Evolutionary conservation across 2,329 filamentous ascomycete genomes (phyloP).

Genomic region (Tolypocladium amazonense): DNA sequence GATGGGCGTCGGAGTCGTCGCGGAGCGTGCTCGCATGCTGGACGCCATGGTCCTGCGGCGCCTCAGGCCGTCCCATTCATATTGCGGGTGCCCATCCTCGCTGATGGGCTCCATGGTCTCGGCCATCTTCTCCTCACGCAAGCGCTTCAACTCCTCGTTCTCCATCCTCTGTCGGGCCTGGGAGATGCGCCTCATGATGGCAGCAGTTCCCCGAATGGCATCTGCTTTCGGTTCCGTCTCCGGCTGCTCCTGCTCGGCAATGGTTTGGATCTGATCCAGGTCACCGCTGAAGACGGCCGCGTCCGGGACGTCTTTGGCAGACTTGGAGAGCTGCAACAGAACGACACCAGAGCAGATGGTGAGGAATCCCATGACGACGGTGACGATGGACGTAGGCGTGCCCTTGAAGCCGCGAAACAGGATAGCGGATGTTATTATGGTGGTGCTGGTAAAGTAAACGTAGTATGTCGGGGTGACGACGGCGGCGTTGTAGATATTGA

Average conservation of each 20-base stretch:
- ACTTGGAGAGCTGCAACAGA: constrained; percentile 91
- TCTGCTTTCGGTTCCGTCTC: constrained; percentile 95
- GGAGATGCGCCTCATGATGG: constrained; percentile 77
- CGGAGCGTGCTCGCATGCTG: constrained; percentile 16
- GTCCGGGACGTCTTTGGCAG: constrained; percentile 93
- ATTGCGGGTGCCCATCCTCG: constrained; percentile 58
- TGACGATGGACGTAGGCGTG: constrained; percentile 66
- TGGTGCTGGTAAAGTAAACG: constrained; percentile 93
- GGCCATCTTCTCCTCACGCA: constrained; percentile 66
- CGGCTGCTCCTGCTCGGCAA: constrained; percentile 91
- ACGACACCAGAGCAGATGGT: constrained; percentile 91
- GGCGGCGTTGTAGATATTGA: constrained; percentile 94
- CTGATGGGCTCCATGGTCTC: constrained; percentile 64
- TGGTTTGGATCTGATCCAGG: constrained; percentile 88
- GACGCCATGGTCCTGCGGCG: constrained; percentile 50
- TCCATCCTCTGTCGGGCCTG: constrained; percentile 67
- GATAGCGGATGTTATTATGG: constrained; percentile 86
- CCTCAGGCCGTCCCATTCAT: constrained; percentile 88
- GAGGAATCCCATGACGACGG: constrained; percentile 86
- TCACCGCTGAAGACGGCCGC: constrained; percentile 86
- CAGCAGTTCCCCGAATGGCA: constrained; percentile 82
- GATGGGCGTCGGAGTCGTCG: constrained; percentile 15
- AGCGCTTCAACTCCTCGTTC: constrained; percentile 63
- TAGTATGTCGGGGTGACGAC: constrained; percentile 98
- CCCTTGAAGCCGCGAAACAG: constrained; percentile 93